Evolutionary conservation across 2,329 filamentous ascomycete genomes (phyloP), one percentile per base, ranked within the genome.

Genomic region (Trichoderma arundinaceum): DNA sequence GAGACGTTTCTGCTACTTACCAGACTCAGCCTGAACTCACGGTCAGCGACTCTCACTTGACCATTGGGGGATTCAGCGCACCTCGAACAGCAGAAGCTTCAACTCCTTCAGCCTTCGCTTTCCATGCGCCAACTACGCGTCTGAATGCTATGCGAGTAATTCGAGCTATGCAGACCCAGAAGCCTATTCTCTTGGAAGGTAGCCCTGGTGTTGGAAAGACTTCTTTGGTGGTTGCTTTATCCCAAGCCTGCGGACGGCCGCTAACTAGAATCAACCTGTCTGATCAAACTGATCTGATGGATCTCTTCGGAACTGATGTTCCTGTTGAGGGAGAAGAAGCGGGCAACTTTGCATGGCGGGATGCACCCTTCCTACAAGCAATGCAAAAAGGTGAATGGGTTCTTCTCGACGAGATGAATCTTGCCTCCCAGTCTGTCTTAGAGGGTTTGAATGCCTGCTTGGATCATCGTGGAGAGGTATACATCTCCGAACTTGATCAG

Each of bases 331-430:
- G 93, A n/a, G 92, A 91, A 0, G 88, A 91, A 72, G 90, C 93
- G 7, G 95, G 95, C 1, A 90, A 92, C 67, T 99, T 99, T 74
- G 90, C 92, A 1, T 99, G 95, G 95, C 88, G 93, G 71, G 94
- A 99, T 76, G 95, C 94, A 0, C 94, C 95, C 0, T 98, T 99
- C 75, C 81, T 99, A 19, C 91, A 92, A 74, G 95, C 95, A 0
- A 98, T 99, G 94, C 95, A 98, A 75, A 91, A 88, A 66, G 95
- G 95, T 33, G 92, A 96, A 71, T 99, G 95, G 95, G 95, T 99
- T 10, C 82, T 99, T 33, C 84, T 99, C 0, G 95, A 99, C 74
- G 95, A 99, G 81, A 99, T 99, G 95, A 99, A 99, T 73, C 80
- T 99, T 69, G 95, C 96, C 1, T 98, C 94, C 0, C 95, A 99